Evolutionary conservation across 495 filamentous ascomycete genomes (phyloP), one percentile per base, ranked within the genome.

Genomic region (Oidiodendron maius): DNA sequence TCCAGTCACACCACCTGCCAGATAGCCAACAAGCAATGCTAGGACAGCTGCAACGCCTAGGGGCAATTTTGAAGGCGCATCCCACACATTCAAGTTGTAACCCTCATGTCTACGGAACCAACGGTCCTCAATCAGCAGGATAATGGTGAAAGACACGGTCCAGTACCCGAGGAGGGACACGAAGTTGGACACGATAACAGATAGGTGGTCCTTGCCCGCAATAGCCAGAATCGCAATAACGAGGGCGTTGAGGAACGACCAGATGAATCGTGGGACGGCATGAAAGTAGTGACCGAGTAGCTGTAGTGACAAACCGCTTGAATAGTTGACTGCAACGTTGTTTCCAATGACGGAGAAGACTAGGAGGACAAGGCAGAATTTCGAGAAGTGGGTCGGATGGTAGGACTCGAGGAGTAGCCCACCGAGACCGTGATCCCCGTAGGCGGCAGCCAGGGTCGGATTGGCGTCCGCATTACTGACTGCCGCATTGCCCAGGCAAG

Each of bases 161-260:
- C 77, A 81, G 61, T 82, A 83, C 4, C 79, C 76, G 16, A 83
- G 64, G 26, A 81, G 57, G 9, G 71, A 69, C 18, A 83, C 68
- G 60, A 82, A 80, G 48, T 80, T 70, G 55, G 75, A 64, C 23
- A 77, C 55, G 17, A 69, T 69, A 0, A 52, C 52, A 22, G 67
- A 55, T 25, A 77, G 63, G 30, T 64, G 57, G 32, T 74, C 61
- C 17, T 67, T 60, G n/a, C 71, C 73, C n/a, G 68, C 71, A n/a
- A 74, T 51, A 5, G 62, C 64, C 4, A 74, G 53, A 42, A 64
- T 51, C 13, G 68, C 55, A 38, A 73, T 59, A 17, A 66, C 66
- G 20, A 65, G 46, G 40, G 72, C 71, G 58, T 68, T 64, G 40
- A 71, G 4, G 12, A 71, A 51, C 1, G 71, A 72, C 70, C 71